phyloP scores from a whole-genome alignment of 2,329 filamentous ascomycete species.

The Sarocladiaceae sp. region DNA sequence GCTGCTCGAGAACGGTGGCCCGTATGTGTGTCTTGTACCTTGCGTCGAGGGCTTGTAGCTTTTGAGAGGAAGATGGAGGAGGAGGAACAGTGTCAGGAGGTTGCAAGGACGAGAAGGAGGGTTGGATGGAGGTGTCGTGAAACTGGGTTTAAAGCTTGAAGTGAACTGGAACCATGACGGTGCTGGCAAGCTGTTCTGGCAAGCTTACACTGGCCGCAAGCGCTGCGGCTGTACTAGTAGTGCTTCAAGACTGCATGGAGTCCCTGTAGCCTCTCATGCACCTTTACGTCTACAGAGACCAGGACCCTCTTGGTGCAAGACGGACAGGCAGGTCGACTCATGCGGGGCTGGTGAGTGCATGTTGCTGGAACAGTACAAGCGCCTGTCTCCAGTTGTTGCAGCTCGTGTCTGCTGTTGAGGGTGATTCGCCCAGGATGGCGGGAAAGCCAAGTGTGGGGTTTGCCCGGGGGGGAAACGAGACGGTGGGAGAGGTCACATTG shows the following conservation, averaged over 20 bases:
- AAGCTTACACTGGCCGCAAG: too few species aligned
- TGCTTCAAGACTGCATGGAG: too few species aligned
- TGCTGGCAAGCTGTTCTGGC: too few species aligned
- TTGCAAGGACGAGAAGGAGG: background rate
- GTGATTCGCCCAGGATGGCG: slow-evolving; percentile 1
- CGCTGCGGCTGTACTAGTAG: too few species aligned
- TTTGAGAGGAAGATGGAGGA: background rate
- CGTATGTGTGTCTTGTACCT: slow-evolving; percentile 6
- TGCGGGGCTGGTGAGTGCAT: background rate
- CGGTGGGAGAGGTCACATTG: slow-evolving; percentile 6
- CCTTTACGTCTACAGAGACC: too few species aligned
- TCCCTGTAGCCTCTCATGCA: too few species aligned
- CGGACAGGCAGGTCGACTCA: too few species aligned
- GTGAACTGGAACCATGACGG: too few species aligned
- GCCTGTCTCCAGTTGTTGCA: background rate
- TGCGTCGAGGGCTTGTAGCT: slow-evolving; percentile 7
- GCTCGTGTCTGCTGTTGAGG: background rate
- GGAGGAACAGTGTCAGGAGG: background rate
- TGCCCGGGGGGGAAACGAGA: background rate
- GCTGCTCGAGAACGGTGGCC: slow-evolving; percentile 1
- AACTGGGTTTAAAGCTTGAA: slow-evolving; percentile 9
- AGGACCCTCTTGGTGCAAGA: too few species aligned
- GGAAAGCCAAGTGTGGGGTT: slow-evolving; percentile 8
- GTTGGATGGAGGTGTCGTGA: slow-evolving; percentile 3
- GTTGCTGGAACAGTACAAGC: slow-evolving; percentile 1